Evolutionary conservation across 129 eudicot genomes (phyloP).

Genomic region (Calendula officinalis): DNA sequence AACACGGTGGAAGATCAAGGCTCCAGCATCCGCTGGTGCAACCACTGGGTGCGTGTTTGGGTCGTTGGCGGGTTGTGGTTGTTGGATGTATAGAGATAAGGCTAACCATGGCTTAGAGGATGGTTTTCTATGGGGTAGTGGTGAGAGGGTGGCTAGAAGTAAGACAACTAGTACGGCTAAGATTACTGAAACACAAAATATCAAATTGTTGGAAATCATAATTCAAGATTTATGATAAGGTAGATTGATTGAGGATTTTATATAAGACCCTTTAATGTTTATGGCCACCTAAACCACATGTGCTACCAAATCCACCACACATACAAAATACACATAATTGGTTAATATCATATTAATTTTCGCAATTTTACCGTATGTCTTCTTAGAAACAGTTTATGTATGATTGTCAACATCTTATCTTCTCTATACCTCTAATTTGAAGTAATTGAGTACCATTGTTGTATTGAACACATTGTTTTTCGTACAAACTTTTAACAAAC

Average conservation of each 20-base stretch:
- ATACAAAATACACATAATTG: no score
- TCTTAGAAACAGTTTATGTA: no score
- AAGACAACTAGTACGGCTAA: constrained; percentile 57
- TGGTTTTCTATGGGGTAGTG: constrained; percentile 46
- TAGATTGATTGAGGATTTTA: constrained; percentile 18
- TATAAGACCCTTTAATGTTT: constrained; percentile 25
- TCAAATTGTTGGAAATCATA: constrained; percentile 56
- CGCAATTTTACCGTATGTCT: no score
- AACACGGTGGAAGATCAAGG: constrained; percentile 62
- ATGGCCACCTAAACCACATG: constrained; percentile 56
- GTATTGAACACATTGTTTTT: no score
- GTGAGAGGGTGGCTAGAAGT: constrained; percentile 67
- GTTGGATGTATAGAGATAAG: constrained; percentile 72
- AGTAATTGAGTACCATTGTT: no score
- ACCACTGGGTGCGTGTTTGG: constrained; percentile 19
- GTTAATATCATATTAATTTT: no score
- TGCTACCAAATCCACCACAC: constrained; percentile 34
- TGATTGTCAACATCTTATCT: no score
- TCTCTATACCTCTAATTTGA: no score
- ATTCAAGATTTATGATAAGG: constrained; percentile 12
- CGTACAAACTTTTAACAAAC: no score
- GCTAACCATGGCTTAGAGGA: constrained; percentile 37
- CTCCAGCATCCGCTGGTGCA: constrained; percentile 46
- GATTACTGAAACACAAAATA: constrained; percentile 54
- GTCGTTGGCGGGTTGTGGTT: constrained; percentile 27